Evolutionary conservation across 2,329 filamentous ascomycete genomes (phyloP).

Genomic region (Sporothrix mexicana): DNA sequence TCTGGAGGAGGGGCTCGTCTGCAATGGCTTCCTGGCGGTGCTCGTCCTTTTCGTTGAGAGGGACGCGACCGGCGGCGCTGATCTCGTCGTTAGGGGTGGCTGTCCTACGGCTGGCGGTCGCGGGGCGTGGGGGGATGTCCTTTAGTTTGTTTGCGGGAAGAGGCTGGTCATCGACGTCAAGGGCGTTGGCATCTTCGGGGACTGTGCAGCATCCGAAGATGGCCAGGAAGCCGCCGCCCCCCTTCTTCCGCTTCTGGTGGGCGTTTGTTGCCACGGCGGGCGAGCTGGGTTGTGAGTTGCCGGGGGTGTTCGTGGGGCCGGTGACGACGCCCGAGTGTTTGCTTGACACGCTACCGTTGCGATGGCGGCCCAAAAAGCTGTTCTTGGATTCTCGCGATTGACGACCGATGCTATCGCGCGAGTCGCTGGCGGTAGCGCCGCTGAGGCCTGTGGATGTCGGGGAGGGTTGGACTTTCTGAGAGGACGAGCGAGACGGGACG

Average conservation of each 20-base stretch:
- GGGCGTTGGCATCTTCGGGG: conserved; percentile 62
- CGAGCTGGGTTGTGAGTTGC: conserved; percentile 59
- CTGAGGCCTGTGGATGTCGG: conserved; percentile 65
- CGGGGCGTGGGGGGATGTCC: conserved; percentile 60
- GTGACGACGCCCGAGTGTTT: conserved; percentile 63
- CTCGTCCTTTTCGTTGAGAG: conserved; percentile 58
- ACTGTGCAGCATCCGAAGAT: conserved; percentile 72
- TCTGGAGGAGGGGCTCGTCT: conserved; percentile 35
- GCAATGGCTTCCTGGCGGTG: conserved; percentile 39
- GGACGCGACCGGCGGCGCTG: conserved; percentile 48
- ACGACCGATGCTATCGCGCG: conserved; percentile 66
- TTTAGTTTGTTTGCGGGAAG: conserved; percentile 62
- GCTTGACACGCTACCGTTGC: conserved; percentile 72
- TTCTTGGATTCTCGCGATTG: conserved; percentile 69
- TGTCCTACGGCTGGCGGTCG: conserved; percentile 60
- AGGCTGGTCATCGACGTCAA: conserved; percentile 61
- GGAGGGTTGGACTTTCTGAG: conserved; percentile 64
- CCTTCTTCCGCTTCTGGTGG: conserved; percentile 59
- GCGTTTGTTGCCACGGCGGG: conserved; percentile 53
- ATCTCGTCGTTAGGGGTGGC: conserved; percentile 59
- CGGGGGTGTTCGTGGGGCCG: conserved; percentile 57
- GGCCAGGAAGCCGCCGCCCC: conserved; percentile 55
- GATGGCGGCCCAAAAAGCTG: conserved; percentile 66
- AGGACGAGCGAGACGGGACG: conserved; percentile 68
- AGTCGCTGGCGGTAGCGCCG: conserved; percentile 64